Evolutionary conservation across 2,329 filamentous ascomycete species (phyloP), one percentile per base, ranked within the genome.

Genomic region (Fusarium heterosporum): DNA sequence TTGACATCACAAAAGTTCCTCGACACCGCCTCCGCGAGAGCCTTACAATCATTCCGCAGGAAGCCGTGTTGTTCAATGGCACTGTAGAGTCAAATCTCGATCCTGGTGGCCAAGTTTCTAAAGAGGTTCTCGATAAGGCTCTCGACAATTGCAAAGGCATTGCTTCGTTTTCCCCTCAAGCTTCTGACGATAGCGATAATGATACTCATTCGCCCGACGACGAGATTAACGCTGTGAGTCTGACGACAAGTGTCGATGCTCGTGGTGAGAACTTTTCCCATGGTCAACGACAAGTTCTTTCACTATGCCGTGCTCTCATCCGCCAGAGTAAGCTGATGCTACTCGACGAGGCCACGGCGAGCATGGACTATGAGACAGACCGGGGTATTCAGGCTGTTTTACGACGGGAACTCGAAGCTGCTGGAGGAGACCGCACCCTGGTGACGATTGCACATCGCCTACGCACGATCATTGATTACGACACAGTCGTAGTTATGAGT

Each of bases 71-170:
- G 9, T 86, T 87, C 72, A 84, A 82, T 60, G 85, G 84, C 22
- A 81, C 80, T 12, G 80, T 86, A 12, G 76, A 78, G 45, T 83
- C 81, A 14, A 86, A 92, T 70, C 82, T 93, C 14, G 90, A 93
- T 73, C 87, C 90, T 0, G 87, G 89, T 38, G 82, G 84, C 32
- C 80, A 84, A 32, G 80, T 89, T 28, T 79, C 83, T 1, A 83
- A 85, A 49, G 77, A 78, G 2, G 81, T 84, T 36, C 81, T 92
- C 1, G 80, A 83, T 29, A 85, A 84, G 61, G 89, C 88, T 0
- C 80, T 93, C 6, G 81, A 85, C 29, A 85, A 88, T 42, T 90
- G 90, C 66, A 84, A 86, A 69, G 83, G 89, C 16, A 83, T 89
- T 46, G 84, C 83, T 4, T 84, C 81, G 22, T 84, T 85, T 70